Conservation (phyloP, 306 rosid genomes). For the Quercus suber region DNA sequence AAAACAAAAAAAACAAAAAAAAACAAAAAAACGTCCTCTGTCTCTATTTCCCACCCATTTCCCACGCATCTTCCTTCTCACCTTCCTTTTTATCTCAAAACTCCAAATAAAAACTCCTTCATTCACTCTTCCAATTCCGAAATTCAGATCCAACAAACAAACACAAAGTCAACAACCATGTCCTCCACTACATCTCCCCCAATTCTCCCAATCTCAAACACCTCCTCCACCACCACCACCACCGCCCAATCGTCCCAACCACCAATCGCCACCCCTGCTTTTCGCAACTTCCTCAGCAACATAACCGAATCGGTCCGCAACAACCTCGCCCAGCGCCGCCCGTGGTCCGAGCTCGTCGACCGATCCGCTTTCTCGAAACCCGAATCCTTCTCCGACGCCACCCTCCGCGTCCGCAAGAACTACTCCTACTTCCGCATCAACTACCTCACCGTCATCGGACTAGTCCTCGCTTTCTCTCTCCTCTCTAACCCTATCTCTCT, state of each 20-base stretch:
- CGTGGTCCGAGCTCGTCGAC: constrained; percentile 75
- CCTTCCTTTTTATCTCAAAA: neutral
- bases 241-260: constrained; percentile 34
- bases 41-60: neutral
- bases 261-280: constrained; percentile 50
- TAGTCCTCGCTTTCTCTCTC: constrained; percentile 62
- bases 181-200: constrained; percentile 48
- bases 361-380: constrained; percentile 78
- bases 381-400: constrained; percentile 72
- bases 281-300: constrained; percentile 58
- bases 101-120: neutral
- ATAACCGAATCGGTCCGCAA: constrained; percentile 57
- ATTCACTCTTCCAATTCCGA: neutral
- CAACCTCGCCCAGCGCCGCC: constrained; percentile 82
- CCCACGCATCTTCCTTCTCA: neutral
- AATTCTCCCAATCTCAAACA: constrained; percentile 54
- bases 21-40: neutral
- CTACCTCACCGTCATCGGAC: constrained; percentile 52
- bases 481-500: constrained; percentile 70
- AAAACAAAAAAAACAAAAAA: too few relatives aligned
- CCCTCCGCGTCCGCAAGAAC: constrained; percentile 80
- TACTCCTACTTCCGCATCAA: constrained; percentile 84
- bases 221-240: constrained; percentile 14
- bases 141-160: constrained; percentile 21
- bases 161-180: constrained; percentile 18